Evolutionary conservation across 495 filamentous ascomycete species (phyloP).

Genomic region (Parathielavia appendiculata): DNA sequence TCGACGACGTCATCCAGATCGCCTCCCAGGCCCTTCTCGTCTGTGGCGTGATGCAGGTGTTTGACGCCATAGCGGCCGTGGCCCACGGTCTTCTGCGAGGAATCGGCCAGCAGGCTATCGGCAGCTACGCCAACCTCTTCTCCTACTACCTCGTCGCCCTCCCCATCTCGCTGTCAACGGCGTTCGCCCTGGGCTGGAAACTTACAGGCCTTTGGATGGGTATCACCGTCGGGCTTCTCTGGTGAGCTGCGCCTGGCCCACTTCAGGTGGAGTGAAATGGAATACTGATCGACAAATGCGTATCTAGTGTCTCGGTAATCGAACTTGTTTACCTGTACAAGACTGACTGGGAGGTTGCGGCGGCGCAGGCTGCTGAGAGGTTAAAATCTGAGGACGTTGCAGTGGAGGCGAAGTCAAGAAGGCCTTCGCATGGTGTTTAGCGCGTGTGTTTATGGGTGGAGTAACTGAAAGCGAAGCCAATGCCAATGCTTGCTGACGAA

Average conservation of each 20-base stretch:
- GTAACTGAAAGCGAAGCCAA: no score
- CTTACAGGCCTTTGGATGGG: conserved; percentile 69
- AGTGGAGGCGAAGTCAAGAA: conserved; percentile 14
- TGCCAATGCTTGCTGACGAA: no score
- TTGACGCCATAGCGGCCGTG: conserved; percentile 65
- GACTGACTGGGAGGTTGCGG: conserved; percentile 28
- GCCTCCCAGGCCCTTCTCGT: conserved; percentile 65
- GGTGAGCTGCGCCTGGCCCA: conserved; percentile 26
- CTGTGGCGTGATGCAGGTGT: conserved; percentile 72
- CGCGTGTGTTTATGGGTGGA: no score
- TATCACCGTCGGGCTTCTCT: conserved; percentile 53
- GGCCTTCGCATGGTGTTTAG: no score
- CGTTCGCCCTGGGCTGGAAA: conserved; percentile 62
- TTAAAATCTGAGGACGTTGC: conserved; percentile 25
- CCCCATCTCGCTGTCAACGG: conserved; percentile 65
- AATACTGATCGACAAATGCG: not conserved
- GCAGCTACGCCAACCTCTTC: conserved; percentile 71
- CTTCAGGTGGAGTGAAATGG: no score
- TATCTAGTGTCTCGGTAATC: conserved; percentile 21
- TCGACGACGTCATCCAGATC: conserved; percentile 63
- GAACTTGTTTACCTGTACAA: conserved; percentile 26
- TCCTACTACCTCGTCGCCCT: conserved; percentile 75
- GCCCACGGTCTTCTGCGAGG: conserved; percentile 77
- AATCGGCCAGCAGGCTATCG: conserved; percentile 69
- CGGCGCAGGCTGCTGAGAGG: conserved; percentile 20